Evolutionary conservation across 2,329 filamentous ascomycete species (phyloP), one percentile per base, ranked within the genome.

Genomic region (Seiridium unicorne): DNA sequence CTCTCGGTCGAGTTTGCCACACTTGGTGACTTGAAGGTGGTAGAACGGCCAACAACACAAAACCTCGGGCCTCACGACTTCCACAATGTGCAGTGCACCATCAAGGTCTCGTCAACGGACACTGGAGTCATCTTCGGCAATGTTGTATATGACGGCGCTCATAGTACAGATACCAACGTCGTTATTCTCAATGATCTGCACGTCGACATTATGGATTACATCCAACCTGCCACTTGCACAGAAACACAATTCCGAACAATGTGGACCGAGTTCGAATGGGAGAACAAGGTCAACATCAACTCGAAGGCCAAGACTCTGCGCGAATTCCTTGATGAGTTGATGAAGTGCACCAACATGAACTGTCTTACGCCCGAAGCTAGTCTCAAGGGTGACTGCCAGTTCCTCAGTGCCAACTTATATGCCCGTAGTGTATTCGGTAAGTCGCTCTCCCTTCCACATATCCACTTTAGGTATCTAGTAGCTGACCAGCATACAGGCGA

Each of bases 231-330:
- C 5, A 89, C 93, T 13, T 99, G 95, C 82, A 95, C 92, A 4
- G 95, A 99, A 81, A 97, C 94, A 9, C 93, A 98, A 72, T 99
- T 99, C 88, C 88, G 95, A 62, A 96, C 92, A n/a, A 99, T 99
- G 95, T 99, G 95, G 95, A 99, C 95, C 44, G 95, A 99, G 74
- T 99, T 99, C 67, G 95, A 99, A 75, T 99, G 95, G 95, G 95
- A 99, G 83, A 99, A 99, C 81, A 99, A 99, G 85, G 94, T 99
- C 76, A 99, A 99, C 80, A 98, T 99, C 80, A 97, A 97, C 79
- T 96, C 92, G 65, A 98, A 97, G 83, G 92, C 92, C 66, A 96
- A 94, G 81, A 90, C 87, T 35, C 82, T 99, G 62, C 87, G 94
- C 55, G 92, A 96, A 26, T 99, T 99, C 86, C 80, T 99, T 65